These are phyloP conservation scores for Spiromastix sp. DNA, from an alignment of 2,329 filamentous ascomycete genomes.

Conservation along the genomic window DNA sequence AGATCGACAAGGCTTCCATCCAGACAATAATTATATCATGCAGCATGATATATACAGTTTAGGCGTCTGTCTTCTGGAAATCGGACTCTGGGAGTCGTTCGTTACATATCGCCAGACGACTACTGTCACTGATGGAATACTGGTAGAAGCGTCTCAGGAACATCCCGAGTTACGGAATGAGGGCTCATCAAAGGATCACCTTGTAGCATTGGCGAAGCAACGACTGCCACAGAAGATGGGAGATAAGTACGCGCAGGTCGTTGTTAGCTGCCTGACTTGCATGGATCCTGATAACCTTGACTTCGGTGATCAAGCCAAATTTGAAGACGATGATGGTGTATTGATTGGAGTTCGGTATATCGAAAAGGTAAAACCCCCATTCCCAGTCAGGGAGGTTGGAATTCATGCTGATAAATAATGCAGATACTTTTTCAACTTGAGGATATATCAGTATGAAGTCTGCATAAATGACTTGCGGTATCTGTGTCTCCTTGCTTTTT, in stretches of 20 bases:
- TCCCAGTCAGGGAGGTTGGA: too few relatives aligned
- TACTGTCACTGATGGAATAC: not conserved
- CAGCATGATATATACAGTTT: constrained; percentile 45
- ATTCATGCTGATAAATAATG: too few relatives aligned
- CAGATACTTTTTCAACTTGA: too few relatives aligned
- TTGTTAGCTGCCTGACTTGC: constrained; percentile 27
- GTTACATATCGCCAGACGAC: not conserved
- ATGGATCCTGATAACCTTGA: constrained; percentile 21
- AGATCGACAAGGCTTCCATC: constrained; percentile 29
- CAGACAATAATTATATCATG: constrained; percentile 32
- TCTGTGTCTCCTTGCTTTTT: too few relatives aligned
- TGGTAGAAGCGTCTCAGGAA: not conserved
- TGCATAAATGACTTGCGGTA: too few relatives aligned
- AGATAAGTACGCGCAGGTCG: constrained; percentile 20
- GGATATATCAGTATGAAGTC: too few relatives aligned
- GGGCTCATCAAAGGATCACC: constrained; percentile 10
- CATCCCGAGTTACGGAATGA: not conserved
- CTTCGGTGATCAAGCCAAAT: constrained; percentile 20
- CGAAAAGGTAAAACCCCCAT: too few relatives aligned
- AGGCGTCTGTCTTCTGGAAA: constrained; percentile 41
- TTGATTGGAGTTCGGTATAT: constrained; percentile 20
- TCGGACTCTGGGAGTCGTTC: constrained; percentile 36
- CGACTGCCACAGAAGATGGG: constrained; percentile 20
- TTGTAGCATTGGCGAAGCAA: not conserved
- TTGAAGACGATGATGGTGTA: constrained; percentile 22